Conservation (phyloP, 768 basidiomycete species). For the Phanerochaete sordida region DNA sequence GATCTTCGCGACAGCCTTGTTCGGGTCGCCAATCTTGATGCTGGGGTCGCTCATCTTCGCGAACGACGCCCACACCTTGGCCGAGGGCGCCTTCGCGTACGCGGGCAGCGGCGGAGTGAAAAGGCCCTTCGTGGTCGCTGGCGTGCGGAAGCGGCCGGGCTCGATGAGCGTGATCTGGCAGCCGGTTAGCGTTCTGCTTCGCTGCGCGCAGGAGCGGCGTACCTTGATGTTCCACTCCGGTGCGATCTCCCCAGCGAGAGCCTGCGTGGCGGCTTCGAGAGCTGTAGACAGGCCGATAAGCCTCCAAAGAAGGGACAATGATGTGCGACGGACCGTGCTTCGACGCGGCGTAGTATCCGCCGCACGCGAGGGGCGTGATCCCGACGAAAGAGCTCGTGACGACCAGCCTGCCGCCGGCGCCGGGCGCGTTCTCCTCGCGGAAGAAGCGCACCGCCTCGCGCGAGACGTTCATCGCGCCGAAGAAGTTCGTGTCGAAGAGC, state of each 20-base stretch:
- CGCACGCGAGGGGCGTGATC: not conserved
- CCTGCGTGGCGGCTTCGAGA: constrained; percentile 32
- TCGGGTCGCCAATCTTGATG: constrained; percentile 12
- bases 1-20: constrained; percentile 17
- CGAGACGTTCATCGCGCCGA: constrained; percentile 17
- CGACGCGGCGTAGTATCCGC: constrained; percentile 14
- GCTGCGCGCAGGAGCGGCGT: not conserved
- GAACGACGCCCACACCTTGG: not conserved
- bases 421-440: constrained; percentile 36
- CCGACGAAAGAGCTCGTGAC: constrained; percentile 7
- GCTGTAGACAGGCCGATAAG: constrained; percentile 17
- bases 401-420: constrained; percentile 20
- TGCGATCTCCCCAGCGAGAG: constrained; percentile 37
- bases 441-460: constrained; percentile 26
- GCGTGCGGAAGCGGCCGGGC: constrained; percentile 17
- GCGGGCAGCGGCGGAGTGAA: constrained; percentile 1
- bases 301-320: not conserved
- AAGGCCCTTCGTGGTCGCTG: not conserved
- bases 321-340: constrained; percentile 11
- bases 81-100: not conserved
- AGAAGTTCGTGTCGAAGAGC: constrained; percentile 34
- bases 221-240: constrained; percentile 48
- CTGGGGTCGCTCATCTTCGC: not conserved
- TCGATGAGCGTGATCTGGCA: constrained; percentile 19
- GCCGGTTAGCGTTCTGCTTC: not conserved